phyloP scores from a whole-genome alignment of 1,139 yeast species.

The Candida tropicalis region DNA sequence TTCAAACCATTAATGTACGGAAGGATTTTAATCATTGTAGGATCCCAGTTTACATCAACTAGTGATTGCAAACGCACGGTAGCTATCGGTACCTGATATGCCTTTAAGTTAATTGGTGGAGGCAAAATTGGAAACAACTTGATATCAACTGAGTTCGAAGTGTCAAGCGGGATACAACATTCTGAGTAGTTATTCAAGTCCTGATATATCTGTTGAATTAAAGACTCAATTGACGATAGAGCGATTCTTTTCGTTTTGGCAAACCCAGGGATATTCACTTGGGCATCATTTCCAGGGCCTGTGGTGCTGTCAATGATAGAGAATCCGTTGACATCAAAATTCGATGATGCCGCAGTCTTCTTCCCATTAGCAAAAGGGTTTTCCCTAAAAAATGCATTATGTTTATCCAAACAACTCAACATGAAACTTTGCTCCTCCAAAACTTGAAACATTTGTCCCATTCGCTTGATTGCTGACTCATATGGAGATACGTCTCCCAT shows the following conservation, averaged over 20 bases:
- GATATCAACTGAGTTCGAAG: constrained; percentile 87
- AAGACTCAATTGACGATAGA: constrained; percentile 68
- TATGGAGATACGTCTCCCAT: constrained; percentile 77
- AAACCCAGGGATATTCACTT: constrained; percentile 40
- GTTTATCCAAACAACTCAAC: constrained; percentile 56
- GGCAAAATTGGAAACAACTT: constrained; percentile 86
- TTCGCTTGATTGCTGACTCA: constrained; percentile 79
- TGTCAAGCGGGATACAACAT: constrained; percentile 91
- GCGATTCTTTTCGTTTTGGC: constrained; percentile 44
- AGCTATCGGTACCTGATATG: constrained; percentile 86
- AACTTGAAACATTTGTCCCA: constrained; percentile 88
- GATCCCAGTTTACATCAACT: constrained; percentile 95
- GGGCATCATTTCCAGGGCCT: constrained; percentile 9
- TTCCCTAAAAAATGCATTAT: constrained; percentile 38
- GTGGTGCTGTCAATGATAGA: not conserved
- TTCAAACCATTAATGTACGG: constrained; percentile 90
- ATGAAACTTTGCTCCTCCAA: constrained; percentile 86
- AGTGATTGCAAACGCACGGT: constrained; percentile 71
- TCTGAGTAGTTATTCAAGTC: constrained; percentile 95
- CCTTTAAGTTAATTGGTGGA: constrained; percentile 74
- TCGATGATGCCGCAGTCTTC: not conserved
- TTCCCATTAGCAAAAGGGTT: constrained; percentile 3
- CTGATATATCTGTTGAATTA: constrained; percentile 86
- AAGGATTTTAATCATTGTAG: constrained; percentile 85
- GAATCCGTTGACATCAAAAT: not conserved